These are phyloP conservation scores for Solanum sejunctum DNA, from an alignment of 257 asterid species.

Conservation along the genomic window DNA sequence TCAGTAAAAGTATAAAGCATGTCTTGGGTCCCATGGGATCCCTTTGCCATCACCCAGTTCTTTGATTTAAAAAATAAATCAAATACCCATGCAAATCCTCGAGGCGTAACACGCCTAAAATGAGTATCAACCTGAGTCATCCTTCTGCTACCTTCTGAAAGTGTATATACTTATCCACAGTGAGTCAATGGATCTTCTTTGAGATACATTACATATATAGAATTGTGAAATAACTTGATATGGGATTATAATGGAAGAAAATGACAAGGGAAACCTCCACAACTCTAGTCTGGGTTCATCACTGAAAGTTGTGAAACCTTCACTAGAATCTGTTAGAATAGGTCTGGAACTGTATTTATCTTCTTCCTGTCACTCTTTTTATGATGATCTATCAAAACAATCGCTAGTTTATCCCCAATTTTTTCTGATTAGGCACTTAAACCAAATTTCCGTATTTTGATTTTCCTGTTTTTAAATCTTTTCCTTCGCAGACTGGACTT, in stretches of 20 bases:
- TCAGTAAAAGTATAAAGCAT: background rate
- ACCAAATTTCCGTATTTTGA: background rate
- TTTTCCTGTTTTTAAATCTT: background rate
- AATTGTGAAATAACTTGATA: background rate
- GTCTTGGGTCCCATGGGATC: background rate
- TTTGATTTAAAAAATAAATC: background rate
- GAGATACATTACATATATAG: background rate
- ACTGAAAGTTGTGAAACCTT: background rate
- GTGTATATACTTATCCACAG: background rate
- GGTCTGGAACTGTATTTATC: background rate
- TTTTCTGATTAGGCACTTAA: background rate
- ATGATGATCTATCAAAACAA: background rate
- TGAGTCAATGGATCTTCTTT: background rate
- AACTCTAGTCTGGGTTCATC: background rate
- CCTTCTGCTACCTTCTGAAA: background rate
- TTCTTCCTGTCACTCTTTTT: background rate
- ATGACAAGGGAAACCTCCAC: background rate
- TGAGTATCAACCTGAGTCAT: background rate
- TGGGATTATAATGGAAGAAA: background rate
- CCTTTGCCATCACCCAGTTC: background rate
- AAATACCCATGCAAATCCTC: background rate
- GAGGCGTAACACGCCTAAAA: background rate
- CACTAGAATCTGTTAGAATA: background rate
- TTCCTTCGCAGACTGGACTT: constrained; percentile 66
- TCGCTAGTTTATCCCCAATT: background rate